Evolutionary conservation across 257 asterid species (phyloP).

Genomic region (Cinchona pubescens): DNA sequence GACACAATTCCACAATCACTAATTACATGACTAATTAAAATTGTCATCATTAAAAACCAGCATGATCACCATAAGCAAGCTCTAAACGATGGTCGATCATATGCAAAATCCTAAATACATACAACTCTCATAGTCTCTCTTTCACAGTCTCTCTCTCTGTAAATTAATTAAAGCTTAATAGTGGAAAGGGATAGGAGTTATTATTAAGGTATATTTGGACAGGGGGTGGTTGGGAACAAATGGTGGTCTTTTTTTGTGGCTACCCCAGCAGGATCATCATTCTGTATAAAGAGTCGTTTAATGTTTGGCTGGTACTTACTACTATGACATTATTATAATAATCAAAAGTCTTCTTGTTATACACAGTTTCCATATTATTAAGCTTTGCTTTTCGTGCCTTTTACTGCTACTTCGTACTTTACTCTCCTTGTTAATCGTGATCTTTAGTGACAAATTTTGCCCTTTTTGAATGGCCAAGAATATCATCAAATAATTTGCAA

Average conservation of each 20-base stretch:
- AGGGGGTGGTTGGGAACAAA: neutral
- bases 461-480: neutral
- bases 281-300: conserved; percentile 23
- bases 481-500: neutral
- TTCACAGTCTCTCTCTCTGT: conserved; percentile 7
- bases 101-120: conserved; percentile 17
- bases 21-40: conserved; percentile 29
- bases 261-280: conserved; percentile 14
- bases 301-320: conserved; percentile 16
- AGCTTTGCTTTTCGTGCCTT: neutral
- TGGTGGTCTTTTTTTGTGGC: conserved; percentile 8
- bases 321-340: conserved; percentile 4
- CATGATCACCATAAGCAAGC: neutral
- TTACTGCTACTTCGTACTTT: neutral
- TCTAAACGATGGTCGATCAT: neutral
- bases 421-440: neutral
- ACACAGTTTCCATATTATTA: neutral
- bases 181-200: conserved; percentile 17
- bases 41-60: conserved; percentile 7
- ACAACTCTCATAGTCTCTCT: neutral
- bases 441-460: neutral
- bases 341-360: conserved; percentile 6
- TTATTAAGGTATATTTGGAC: neutral
- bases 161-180: conserved; percentile 28
- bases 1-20: conserved; percentile 39